phyloP scores from a whole-genome alignment of 2,329 filamentous ascomycete genomes.

The Cryphonectria radicalis region DNA sequence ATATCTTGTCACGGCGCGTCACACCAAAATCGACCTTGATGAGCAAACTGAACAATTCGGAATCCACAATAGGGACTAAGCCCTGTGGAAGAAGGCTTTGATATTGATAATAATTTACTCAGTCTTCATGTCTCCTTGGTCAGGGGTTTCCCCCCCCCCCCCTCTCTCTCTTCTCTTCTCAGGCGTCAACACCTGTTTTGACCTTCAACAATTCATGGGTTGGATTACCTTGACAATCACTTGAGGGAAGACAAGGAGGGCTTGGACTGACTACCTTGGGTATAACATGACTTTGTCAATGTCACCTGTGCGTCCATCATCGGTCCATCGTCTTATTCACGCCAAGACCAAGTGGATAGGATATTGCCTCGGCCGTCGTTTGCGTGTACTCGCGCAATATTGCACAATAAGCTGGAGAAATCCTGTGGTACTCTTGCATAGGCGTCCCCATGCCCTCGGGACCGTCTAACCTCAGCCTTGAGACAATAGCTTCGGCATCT shows the following conservation, averaged over 20 bases:
- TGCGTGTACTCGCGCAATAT: conserved; percentile 26
- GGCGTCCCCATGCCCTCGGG: not conserved
- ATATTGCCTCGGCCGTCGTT: conserved; percentile 15
- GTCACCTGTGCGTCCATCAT: not conserved
- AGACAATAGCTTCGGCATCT: not conserved
- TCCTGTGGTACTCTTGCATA: not conserved
- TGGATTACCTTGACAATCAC: not conserved
- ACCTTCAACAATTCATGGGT: not conserved
- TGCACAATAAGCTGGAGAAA: conserved; percentile 19
- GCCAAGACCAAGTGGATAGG: conserved; percentile 15
- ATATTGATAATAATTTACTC: not conserved
- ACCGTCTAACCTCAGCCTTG: not conserved
- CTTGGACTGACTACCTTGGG: not conserved
- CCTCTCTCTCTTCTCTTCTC: not conserved
- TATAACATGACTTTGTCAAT: not conserved
- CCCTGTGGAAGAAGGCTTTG: not conserved
- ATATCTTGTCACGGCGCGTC: not conserved
- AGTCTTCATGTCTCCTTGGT: not conserved
- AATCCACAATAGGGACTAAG: not conserved
- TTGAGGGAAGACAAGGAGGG: not conserved
- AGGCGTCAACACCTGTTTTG: too few relatives aligned
- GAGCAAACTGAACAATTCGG: not conserved
- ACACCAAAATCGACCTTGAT: not conserved
- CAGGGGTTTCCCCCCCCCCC: too few relatives aligned
- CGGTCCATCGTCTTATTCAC: conserved; percentile 14